Evolutionary conservation across 192 early-diverging fungal genomes (phyloP).

Genomic region (Helicostylum pulchrum): DNA sequence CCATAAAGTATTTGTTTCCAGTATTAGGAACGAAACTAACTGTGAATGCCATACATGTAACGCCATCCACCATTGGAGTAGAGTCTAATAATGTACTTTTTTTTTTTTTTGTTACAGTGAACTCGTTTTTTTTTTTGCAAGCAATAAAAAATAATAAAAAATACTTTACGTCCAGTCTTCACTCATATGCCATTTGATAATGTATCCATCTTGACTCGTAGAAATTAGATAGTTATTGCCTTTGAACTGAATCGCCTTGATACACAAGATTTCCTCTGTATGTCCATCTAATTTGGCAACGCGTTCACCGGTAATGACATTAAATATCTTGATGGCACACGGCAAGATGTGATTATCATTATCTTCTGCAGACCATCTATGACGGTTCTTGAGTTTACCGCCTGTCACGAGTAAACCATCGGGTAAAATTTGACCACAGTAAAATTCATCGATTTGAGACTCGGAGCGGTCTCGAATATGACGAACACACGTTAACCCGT

Average conservation of each 20-base stretch:
- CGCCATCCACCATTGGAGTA: conserved; percentile 77
- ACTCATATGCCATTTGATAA: conserved; percentile 86
- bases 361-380: conserved; percentile 83
- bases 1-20: conserved; percentile 92
- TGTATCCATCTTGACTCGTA: conserved; percentile 94
- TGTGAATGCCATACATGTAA: conserved; percentile 96
- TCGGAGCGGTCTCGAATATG: conserved; percentile 72
- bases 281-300: conserved; percentile 76
- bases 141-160: background rate
- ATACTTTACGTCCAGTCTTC: conserved; percentile 71
- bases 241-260: conserved; percentile 73
- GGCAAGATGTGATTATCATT: conserved; percentile 94
- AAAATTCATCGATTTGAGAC: conserved; percentile 88
- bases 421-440: conserved; percentile 72
- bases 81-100: conserved; percentile 56
- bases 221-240: conserved; percentile 82
- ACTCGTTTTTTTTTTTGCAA: background rate
- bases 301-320: conserved; percentile 73
- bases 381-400: conserved; percentile 90
- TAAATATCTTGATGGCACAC: conserved; percentile 91
- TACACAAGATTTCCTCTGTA: conserved; percentile 84
- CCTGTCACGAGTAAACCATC: conserved; percentile 62
- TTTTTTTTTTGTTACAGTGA: background rate
- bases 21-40: conserved; percentile 90
- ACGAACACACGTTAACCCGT: conserved; percentile 64